These are phyloP conservation scores for Aspergillus floridensis DNA, from an alignment of 2,329 filamentous ascomycete genomes.

Conservation along the genomic window DNA sequence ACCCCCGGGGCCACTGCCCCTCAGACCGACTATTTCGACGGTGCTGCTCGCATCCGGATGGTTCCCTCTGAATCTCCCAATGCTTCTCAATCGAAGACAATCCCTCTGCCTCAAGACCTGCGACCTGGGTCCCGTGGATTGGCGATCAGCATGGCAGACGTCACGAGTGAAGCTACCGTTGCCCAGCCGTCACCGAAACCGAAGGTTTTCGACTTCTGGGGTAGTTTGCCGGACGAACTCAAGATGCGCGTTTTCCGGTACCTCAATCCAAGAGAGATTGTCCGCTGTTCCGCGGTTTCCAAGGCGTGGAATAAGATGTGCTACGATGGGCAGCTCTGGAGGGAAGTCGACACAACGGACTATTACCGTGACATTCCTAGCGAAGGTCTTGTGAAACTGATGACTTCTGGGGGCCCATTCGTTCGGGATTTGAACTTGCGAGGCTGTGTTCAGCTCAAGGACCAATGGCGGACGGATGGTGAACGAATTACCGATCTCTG, in stretches of 20 bases:
- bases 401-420: constrained; percentile 81
- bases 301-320: constrained; percentile 77
- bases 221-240: constrained; percentile 76
- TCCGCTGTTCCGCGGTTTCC: constrained; percentile 73
- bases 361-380: constrained; percentile 88
- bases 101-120: constrained; percentile 64
- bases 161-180: constrained; percentile 19
- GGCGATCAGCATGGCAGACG: constrained; percentile 18
- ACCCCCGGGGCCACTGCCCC: constrained; percentile 47
- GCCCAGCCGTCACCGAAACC: constrained; percentile 27
- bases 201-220: constrained; percentile 68
- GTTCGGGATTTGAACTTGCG: constrained; percentile 85
- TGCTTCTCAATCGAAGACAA: constrained; percentile 47
- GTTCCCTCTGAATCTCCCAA: constrained; percentile 50
- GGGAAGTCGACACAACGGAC: constrained; percentile 74
- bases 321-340: constrained; percentile 95
- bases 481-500: constrained; percentile 72
- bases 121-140: constrained; percentile 48
- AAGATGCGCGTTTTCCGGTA: constrained; percentile 74
- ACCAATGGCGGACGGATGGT: constrained; percentile 72
- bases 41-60: constrained; percentile 55
- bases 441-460: constrained; percentile 84
- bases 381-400: constrained; percentile 78
- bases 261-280: constrained; percentile 74
- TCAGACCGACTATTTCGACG: constrained; percentile 50